Percentiles rank a stretch among this genome's conserved stretches.
Conservation (phyloP, 2,329 filamentous ascomycete species). For the Pseudomassariella vexata region DNA sequence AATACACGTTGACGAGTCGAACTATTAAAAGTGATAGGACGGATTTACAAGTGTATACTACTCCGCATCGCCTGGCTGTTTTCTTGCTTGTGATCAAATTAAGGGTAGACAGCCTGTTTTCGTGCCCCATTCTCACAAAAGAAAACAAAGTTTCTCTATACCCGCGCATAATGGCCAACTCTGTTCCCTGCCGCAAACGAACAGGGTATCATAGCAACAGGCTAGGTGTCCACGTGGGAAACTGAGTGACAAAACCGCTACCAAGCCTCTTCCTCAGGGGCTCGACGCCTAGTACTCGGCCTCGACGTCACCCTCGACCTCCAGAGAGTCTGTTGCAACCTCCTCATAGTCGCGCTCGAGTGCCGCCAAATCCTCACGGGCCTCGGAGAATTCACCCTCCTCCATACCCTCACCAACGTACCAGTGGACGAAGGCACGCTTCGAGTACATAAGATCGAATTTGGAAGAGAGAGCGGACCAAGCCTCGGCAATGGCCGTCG, state of each 20-base stretch:
- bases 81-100: conserved; percentile 18
- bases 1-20: too few relatives aligned
- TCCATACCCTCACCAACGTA: conserved; percentile 99
- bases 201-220: conserved; percentile 13
- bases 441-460: conserved; percentile 99
- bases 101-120: conserved; percentile 14
- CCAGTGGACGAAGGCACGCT: conserved; percentile 99
- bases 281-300: conserved; percentile 73
- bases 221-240: conserved; percentile 10
- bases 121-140: conserved; percentile 15
- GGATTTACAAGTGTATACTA: conserved; percentile 28
- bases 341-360: conserved; percentile 99
- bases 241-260: background rate
- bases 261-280: conserved; percentile 11
- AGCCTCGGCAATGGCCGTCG: conserved; percentile 95
- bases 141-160: conserved; percentile 12
- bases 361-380: conserved; percentile 95
- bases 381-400: conserved; percentile 99
- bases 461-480: conserved; percentile 96
- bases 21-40: conserved; percentile 25
- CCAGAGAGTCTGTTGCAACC: conserved; percentile 89
- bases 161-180: conserved; percentile 12
- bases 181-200: conserved; percentile 9
- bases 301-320: conserved; percentile 77
- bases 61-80: conserved; percentile 20